These are phyloP conservation scores for Naganishia liquefaciens DNA, from an alignment of 1,284 basidiomycete species.

Conservation along the genomic window DNA sequence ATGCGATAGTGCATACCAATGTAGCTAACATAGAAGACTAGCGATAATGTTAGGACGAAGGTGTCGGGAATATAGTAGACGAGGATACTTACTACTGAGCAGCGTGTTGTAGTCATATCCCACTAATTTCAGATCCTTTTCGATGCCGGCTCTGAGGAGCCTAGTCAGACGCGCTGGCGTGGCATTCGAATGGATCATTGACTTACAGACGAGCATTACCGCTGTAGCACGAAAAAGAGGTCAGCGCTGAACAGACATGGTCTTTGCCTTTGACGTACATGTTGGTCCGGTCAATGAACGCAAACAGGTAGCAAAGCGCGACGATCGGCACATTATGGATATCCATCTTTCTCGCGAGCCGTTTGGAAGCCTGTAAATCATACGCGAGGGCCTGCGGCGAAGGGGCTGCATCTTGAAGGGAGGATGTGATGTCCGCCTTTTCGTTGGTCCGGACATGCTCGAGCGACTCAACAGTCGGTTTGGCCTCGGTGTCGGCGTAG, in stretches of 20 bases:
- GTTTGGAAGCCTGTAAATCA: slow-evolving; percentile 13
- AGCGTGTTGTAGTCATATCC: slow-evolving; percentile 32
- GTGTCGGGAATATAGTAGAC: no score
- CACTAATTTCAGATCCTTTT: slow-evolving; percentile 30
- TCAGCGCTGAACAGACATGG: neutral
- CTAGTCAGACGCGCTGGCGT: neutral
- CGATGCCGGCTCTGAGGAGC: slow-evolving; percentile 20
- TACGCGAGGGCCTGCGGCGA: neutral
- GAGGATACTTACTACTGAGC: slow-evolving; percentile 17
- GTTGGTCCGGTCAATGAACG: slow-evolving; percentile 32
- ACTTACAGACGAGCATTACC: slow-evolving; percentile 25
- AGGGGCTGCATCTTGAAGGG: neutral
- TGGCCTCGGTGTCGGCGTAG: slow-evolving; percentile 6
- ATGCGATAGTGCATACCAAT: neutral
- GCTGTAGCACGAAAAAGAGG: neutral
- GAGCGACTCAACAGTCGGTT: neutral
- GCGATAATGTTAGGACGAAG: neutral
- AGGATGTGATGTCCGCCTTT: slow-evolving; percentile 14
- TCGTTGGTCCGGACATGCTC: slow-evolving; percentile 11
- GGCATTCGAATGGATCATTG: neutral
- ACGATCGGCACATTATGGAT: slow-evolving; percentile 28
- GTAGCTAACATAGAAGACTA: slow-evolving; percentile 29
- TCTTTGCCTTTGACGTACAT: slow-evolving; percentile 6
- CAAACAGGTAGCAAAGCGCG: slow-evolving; percentile 29
- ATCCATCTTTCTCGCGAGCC: slow-evolving; percentile 29